Conservation (phyloP, 1,284 basidiomycete species). For the Melampsora medusae region DNA sequence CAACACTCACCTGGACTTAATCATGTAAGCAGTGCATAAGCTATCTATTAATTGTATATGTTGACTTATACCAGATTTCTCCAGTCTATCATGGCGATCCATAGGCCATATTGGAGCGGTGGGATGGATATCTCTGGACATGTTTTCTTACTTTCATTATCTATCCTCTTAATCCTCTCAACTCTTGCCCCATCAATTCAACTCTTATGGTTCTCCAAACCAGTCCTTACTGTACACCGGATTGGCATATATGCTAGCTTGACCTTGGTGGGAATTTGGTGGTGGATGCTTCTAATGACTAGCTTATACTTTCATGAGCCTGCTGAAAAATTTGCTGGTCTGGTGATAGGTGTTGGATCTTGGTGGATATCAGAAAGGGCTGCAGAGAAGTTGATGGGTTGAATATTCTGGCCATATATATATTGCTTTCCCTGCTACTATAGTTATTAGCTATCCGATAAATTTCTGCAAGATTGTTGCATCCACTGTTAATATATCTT, state of each 20-base stretch:
- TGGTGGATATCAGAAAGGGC: slow-evolving; percentile 50
- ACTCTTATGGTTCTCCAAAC: not conserved
- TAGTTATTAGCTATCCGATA: no score
- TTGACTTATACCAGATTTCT: no score
- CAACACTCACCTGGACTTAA: slow-evolving; percentile 8
- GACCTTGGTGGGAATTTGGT: slow-evolving; percentile 50
- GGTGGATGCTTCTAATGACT: slow-evolving; percentile 52
- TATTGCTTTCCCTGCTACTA: no score
- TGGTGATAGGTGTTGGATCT: slow-evolving; percentile 48
- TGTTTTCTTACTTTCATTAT: slow-evolving; percentile 53
- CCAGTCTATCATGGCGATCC: slow-evolving; percentile 10
- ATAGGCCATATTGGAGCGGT: slow-evolving; percentile 45
- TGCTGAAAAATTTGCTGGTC: slow-evolving; percentile 52
- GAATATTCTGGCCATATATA: no score
- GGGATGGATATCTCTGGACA: slow-evolving; percentile 55
- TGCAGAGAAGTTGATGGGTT: no score
- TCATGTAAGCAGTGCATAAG: not conserved
- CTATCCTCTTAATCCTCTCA: slow-evolving; percentile 50
- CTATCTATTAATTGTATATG: not conserved
- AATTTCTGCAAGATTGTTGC: no score
- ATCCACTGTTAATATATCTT: no score
- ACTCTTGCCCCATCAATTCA: slow-evolving; percentile 11
- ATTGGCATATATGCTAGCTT: slow-evolving; percentile 31
- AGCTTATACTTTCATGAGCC: slow-evolving; percentile 54
- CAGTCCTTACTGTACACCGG: not conserved